phyloP scores from a whole-genome alignment of 345 rosid genomes.

The Gossypium mustelinum region DNA sequence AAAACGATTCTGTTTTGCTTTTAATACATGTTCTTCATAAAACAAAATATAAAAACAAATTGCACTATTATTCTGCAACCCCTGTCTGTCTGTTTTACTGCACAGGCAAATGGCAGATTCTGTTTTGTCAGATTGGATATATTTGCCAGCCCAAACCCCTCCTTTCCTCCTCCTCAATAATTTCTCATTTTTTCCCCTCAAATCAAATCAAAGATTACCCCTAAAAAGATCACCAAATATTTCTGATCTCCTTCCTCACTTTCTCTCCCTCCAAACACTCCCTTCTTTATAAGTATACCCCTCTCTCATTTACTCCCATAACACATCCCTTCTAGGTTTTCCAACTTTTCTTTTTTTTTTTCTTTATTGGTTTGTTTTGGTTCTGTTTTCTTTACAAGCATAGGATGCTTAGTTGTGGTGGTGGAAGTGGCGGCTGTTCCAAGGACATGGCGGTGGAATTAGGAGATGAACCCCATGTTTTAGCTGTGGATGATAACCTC shows the following conservation, averaged over 20 bases:
- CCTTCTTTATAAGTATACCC: slow-evolving; percentile 24
- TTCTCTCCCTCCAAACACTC: background rate
- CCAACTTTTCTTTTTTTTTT: background rate
- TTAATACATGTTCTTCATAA: no score
- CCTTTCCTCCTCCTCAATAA: no score
- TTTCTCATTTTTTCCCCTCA: background rate
- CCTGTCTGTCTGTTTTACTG: no score
- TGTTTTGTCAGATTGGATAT: no score
- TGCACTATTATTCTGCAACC: no score
- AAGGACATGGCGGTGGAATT: slow-evolving; percentile 24
- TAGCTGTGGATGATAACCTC: slow-evolving; percentile 84
- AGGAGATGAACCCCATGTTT: slow-evolving; percentile 53
- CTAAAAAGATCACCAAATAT: slow-evolving; percentile 60
- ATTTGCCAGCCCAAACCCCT: no score
- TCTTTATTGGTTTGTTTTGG: background rate
- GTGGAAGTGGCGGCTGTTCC: slow-evolving; percentile 28
- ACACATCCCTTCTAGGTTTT: slow-evolving; percentile 9
- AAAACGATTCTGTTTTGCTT: no score
- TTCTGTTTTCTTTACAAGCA: background rate
- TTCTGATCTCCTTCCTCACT: slow-evolving; percentile 38
- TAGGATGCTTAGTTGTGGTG: background rate
- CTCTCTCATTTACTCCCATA: slow-evolving; percentile 20
- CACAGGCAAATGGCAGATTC: no score
- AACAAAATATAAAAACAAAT: no score
- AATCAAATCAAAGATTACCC: slow-evolving; percentile 37